Evolutionary conservation across 768 basidiomycete genomes (phyloP).

Genomic region (Kwoniella bestiolae): DNA sequence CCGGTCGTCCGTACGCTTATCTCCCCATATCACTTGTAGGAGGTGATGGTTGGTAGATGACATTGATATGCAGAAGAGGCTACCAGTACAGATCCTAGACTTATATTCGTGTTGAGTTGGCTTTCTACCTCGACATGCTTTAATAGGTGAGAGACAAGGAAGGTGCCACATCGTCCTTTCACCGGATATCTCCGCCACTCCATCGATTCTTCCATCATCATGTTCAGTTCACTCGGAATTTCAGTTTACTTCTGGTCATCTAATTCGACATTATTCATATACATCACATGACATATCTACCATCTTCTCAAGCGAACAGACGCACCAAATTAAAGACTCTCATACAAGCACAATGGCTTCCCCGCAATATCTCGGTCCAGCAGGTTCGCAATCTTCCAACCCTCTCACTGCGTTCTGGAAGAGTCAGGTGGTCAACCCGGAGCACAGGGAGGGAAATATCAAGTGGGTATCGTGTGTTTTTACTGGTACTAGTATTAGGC

Average conservation of each 20-base stretch:
- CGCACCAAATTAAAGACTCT: no score
- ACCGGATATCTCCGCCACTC: constrained; percentile 16
- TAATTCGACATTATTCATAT: not conserved
- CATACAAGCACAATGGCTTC: constrained; percentile 15
- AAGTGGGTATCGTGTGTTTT: constrained; percentile 22
- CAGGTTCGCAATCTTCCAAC: constrained; percentile 26
- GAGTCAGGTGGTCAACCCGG: constrained; percentile 31
- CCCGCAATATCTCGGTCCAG: constrained; percentile 27
- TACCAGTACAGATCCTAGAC: no score
- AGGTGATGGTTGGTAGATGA: no score
- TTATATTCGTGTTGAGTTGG: no score
- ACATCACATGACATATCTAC: no score
- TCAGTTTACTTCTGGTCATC: not conserved
- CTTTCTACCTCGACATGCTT: no score
- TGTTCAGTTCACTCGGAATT: no score
- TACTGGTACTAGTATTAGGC: no score
- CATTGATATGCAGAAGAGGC: no score
- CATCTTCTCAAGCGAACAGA: no score
- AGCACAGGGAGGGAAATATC: constrained; percentile 32
- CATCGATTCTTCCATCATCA: not conserved
- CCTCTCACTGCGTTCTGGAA: constrained; percentile 29
- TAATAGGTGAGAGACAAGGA: not conserved
- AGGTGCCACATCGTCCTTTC: not conserved
- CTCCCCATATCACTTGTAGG: no score
- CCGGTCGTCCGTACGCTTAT: no score